Evolutionary conservation across 345 rosid species (phyloP).

Genomic region (Murraya koenigii): DNA sequence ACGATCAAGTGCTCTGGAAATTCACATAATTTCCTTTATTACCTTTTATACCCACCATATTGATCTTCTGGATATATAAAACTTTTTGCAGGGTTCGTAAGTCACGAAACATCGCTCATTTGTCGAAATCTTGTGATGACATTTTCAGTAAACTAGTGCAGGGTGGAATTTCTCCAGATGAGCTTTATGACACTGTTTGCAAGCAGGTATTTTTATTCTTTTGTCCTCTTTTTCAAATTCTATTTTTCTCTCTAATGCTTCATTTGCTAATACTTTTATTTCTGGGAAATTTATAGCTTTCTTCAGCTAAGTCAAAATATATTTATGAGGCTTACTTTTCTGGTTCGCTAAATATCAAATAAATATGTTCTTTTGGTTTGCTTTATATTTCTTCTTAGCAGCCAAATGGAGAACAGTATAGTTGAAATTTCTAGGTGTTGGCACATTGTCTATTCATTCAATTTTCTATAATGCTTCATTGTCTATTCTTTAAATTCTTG

Average conservation of each 20-base stretch:
- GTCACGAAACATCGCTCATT: constrained; percentile 43
- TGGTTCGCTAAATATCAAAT: neutral
- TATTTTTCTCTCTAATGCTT: constrained; percentile 9
- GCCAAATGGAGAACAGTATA: neutral
- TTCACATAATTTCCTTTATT: neutral
- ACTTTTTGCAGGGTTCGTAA: constrained; percentile 69
- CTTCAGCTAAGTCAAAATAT: neutral
- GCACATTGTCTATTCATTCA: neutral
- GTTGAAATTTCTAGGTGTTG: neutral
- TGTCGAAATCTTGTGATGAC: constrained; percentile 92
- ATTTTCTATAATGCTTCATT: neutral
- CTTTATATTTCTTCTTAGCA: neutral
- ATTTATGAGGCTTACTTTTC: neutral
- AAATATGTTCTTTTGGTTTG: neutral
- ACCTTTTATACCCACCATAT: neutral
- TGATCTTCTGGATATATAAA: constrained; percentile 2
- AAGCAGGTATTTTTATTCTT: constrained; percentile 58
- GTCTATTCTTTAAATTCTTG: constrained; percentile 16
- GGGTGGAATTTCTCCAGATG: constrained; percentile 70
- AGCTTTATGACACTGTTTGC: constrained; percentile 80
- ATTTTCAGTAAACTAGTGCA: constrained; percentile 77
- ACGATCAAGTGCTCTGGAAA: neutral
- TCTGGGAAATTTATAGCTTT: constrained; percentile 3
- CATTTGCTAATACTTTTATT: neutral
- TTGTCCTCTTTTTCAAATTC: neutral